Evolutionary conservation across 495 filamentous ascomycete species (phyloP).

Genomic region (Amniculicola lignicola): DNA sequence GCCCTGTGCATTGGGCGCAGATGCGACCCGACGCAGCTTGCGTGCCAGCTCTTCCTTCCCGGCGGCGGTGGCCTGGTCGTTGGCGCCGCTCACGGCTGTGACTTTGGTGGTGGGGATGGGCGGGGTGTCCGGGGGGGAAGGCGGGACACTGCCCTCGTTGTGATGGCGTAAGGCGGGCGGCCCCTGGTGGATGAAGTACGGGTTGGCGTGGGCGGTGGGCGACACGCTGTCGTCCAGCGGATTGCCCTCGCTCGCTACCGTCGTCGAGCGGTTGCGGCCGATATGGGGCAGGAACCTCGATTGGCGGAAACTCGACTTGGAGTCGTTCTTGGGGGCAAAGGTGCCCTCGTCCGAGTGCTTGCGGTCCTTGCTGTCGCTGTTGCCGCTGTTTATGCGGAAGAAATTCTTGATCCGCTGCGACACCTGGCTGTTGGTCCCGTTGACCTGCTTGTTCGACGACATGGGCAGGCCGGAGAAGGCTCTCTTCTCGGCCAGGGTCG

Average conservation of each 20-base stretch:
- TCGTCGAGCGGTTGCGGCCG: constrained; percentile 72
- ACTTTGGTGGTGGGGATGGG: constrained; percentile 59
- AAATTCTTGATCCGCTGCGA: constrained; percentile 93
- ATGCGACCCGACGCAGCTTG: constrained; percentile 89
- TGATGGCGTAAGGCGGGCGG: constrained; percentile 89
- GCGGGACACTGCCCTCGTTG: constrained; percentile 91
- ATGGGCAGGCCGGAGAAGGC: constrained; percentile 37
- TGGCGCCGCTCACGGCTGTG: constrained; percentile 64
- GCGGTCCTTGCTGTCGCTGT: constrained; percentile 42
- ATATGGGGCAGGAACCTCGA: constrained; percentile 74
- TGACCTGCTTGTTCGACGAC: constrained; percentile 42
- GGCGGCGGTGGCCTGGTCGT: constrained; percentile 71
- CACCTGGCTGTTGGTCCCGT: constrained; percentile 57
- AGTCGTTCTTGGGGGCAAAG: constrained; percentile 50
- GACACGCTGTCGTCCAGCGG: constrained; percentile 82
- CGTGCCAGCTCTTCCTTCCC: constrained; percentile 92
- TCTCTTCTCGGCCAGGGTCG: constrained; percentile 36
- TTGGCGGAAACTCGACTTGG: constrained; percentile 71
- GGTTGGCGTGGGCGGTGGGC: constrained; percentile 91
- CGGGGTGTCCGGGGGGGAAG: constrained; percentile 92
- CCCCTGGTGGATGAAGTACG: constrained; percentile 95
- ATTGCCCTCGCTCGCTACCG: constrained; percentile 91
- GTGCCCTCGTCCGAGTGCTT: constrained; percentile 48
- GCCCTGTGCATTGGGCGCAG: constrained; percentile 94
- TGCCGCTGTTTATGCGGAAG: constrained; percentile 82